phyloP scores from a whole-genome alignment of 352 stramenopile species.

The Pythium coloratum region DNA sequence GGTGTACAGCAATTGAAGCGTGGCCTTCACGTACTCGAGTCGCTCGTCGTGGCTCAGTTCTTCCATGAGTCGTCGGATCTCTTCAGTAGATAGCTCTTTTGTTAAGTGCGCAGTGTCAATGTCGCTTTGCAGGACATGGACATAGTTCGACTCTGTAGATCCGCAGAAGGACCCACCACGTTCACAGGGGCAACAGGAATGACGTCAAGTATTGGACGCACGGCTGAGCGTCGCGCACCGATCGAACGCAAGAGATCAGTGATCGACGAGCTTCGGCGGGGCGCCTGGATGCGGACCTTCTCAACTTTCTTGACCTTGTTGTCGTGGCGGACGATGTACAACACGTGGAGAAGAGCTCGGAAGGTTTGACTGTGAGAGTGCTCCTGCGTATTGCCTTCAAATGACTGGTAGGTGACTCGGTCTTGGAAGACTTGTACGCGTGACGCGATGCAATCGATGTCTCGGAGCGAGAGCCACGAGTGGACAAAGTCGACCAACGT shows the following conservation, averaged over 20 bases:
- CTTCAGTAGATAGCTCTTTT: neutral
- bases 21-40: neutral
- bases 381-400: neutral
- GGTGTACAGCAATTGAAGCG: conserved; percentile 7
- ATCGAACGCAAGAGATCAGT: neutral
- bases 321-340: neutral
- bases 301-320: neutral
- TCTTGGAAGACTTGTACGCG: neutral
- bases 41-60: conserved; percentile 6
- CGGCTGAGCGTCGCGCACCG: neutral
- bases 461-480: neutral
- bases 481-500: conserved; percentile 12
- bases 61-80: neutral
- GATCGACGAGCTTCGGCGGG: neutral
- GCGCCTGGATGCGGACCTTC: neutral
- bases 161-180: too few species aligned
- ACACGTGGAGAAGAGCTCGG: neutral
- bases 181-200: neutral
- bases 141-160: neutral
- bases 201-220: neutral
- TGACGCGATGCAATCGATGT: neutral
- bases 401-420: neutral
- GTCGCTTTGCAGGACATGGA: neutral
- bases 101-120: neutral
- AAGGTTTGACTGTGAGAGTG: neutral